Base-by-base conservation (phyloP, 169 alveolate species). In the Cystoisospora suis region DNA sequence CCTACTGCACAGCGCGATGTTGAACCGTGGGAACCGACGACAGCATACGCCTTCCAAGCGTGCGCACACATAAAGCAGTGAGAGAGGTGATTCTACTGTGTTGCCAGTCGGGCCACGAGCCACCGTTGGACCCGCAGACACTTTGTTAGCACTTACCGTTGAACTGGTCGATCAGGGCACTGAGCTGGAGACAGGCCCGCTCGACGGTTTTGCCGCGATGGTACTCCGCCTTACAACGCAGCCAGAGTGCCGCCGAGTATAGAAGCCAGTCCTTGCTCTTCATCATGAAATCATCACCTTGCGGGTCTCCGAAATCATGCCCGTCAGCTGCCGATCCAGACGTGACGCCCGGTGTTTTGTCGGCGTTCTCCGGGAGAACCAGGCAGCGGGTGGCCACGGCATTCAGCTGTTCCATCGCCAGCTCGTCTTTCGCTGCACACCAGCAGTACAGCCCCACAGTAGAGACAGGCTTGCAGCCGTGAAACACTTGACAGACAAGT, bases 161-260 rank as follows among this genome's bases (percentile, higher is more conserved):
- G 75, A 70, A 72, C 86, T 88, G 93, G n/a, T 92, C 94, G 40
- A 90, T 53, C 53, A 92, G 89, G 3, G 93, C 91, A n/a, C 88
- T 93, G 58, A 92, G 81, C 91, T 92, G 94, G 69, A 92, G 86
- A 34, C 79, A 81, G 29, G 94, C 94, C 42, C 94, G 81, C 56
- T 92, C 93, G 53, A 89, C 80, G 1, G 94, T 92, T 34, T 92
- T 92, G 29, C 45, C 44, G 5, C 94, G 36, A 70, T 89, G 93
- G 75, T 58, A 80, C 86, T 92, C 94, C 17, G 94, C 47, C 75
- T 81, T 56, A 81, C 94, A 88, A 1, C 94, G 87, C 53, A 88
- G 86, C 93, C 90, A 88, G 53, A 92, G 75, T 0, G 91, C 94
- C 20, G 91, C 88, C 17, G 94, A 92, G 36, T 53, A 75, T 38